A percentile compares a stretch with the other conserved stretches of the same genome.
Evolutionary conservation across 2,329 filamentous ascomycete species (phyloP).

Genomic region (Aspergillus sp.): DNA sequence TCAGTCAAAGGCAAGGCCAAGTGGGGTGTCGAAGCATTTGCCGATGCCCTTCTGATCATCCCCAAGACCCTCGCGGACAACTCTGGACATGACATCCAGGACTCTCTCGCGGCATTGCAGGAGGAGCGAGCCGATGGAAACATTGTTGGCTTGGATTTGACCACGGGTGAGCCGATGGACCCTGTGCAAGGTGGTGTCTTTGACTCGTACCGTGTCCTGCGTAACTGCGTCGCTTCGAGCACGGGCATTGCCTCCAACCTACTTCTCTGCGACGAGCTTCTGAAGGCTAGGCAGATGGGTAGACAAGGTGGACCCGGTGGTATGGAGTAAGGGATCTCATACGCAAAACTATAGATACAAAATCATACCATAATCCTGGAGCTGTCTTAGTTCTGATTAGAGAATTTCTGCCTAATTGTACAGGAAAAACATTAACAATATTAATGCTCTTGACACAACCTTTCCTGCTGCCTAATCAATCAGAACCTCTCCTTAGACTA

Average conservation of each 20-base stretch:
- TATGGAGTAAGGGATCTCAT: slow-evolving; percentile 45
- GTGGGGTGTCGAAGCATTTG: slow-evolving; percentile 92
- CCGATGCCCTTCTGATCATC: slow-evolving; percentile 91
- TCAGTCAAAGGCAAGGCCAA: slow-evolving; percentile 97
- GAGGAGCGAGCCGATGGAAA: slow-evolving; percentile 86
- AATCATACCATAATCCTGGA: slow-evolving; percentile 11
- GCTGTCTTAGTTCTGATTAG: neutral
- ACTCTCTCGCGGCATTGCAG: slow-evolving; percentile 83
- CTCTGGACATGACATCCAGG: slow-evolving; percentile 94
- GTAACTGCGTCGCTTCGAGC: slow-evolving; percentile 92
- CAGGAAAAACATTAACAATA: slow-evolving; percentile 17
- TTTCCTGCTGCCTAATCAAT: slow-evolving; percentile 1
- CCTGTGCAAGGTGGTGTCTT: slow-evolving; percentile 90
- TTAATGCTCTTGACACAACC: neutral
- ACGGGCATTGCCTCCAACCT: slow-evolving; percentile 95
- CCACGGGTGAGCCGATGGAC: slow-evolving; percentile 91
- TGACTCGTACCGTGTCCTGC: slow-evolving; percentile 92
- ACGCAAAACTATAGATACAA: slow-evolving; percentile 25
- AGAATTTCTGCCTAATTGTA: slow-evolving; percentile 26
- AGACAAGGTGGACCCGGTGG: slow-evolving; percentile 47
- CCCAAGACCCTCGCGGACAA: slow-evolving; percentile 97
- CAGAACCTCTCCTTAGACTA: neutral
- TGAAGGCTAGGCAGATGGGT: slow-evolving; percentile 96
- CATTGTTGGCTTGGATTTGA: slow-evolving; percentile 81
- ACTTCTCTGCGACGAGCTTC: slow-evolving; percentile 91